Conservation (phyloP, 2,329 filamentous ascomycete genomes). For the Dactylella cylindrospora region DNA sequence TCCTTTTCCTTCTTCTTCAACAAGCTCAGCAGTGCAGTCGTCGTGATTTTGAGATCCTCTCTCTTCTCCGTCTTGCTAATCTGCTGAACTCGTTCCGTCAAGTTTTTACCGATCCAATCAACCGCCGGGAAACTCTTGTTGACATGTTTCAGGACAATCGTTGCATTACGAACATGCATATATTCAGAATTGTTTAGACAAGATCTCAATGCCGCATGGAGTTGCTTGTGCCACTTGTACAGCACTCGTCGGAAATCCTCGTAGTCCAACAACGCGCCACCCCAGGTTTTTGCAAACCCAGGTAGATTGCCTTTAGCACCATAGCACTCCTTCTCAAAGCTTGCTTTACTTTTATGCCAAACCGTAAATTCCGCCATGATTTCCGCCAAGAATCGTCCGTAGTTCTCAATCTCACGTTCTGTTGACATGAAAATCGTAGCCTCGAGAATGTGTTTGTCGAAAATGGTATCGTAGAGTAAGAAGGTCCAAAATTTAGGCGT, state of each 20-base stretch:
- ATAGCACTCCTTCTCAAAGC: slow-evolving; percentile 81
- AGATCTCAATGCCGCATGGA: slow-evolving; percentile 75
- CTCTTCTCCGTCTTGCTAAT: slow-evolving; percentile 48
- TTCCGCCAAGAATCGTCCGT: slow-evolving; percentile 87
- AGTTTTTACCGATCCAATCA: slow-evolving; percentile 73
- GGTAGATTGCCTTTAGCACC: slow-evolving; percentile 65
- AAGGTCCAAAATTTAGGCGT: slow-evolving; percentile 84
- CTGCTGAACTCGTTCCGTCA: slow-evolving; percentile 48
- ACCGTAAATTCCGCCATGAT: slow-evolving; percentile 74
- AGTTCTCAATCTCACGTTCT: slow-evolving; percentile 83
- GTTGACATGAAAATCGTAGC: slow-evolving; percentile 86
- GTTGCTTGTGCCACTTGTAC: slow-evolving; percentile 84
- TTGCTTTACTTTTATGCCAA: slow-evolving; percentile 77
- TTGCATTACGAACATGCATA: slow-evolving; percentile 97
- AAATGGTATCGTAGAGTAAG: slow-evolving; percentile 78
- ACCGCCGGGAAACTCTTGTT: slow-evolving; percentile 82
- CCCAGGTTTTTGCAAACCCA: slow-evolving; percentile 67
- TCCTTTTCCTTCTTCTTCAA: slow-evolving; percentile 48
- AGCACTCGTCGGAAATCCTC: slow-evolving; percentile 82
- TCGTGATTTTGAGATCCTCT: slow-evolving; percentile 50
- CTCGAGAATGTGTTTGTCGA: slow-evolving; percentile 77
- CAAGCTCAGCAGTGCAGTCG: slow-evolving; percentile 47
- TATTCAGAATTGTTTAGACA: slow-evolving; percentile 80
- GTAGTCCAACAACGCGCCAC: slow-evolving; percentile 72
- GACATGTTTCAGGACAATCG: slow-evolving; percentile 80